phyloP scores from a whole-genome alignment of 1,284 basidiomycete genomes.

The Cryptococcus floricola region DNA sequence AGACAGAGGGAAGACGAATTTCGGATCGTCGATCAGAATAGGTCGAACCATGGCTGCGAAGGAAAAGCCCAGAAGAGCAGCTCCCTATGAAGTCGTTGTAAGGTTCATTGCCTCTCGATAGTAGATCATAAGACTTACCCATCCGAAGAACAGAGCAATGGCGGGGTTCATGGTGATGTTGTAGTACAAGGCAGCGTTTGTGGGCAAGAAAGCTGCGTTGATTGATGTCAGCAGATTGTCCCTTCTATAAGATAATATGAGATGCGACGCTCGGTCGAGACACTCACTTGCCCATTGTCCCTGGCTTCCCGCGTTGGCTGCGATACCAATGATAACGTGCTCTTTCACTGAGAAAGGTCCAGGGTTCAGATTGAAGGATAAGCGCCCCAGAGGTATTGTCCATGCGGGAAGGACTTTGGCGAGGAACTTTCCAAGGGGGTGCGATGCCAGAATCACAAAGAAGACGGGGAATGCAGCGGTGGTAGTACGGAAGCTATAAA shows the following conservation, averaged over 20 bases:
- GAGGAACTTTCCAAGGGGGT: slow-evolving; percentile 65
- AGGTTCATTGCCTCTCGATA: too few species aligned
- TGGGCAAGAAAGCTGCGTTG: slow-evolving; percentile 8
- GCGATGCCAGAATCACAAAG: slow-evolving; percentile 19
- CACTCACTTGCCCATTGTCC: slow-evolving; percentile 14
- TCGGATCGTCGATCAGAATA: slow-evolving; percentile 17
- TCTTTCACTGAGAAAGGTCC: slow-evolving; percentile 85
- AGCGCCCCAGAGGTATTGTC: slow-evolving; percentile 58
- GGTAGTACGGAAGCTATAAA: slow-evolving; percentile 16
- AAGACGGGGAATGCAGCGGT: slow-evolving; percentile 18
- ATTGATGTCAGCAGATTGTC: background rate
- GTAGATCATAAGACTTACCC: slow-evolving; percentile 6
- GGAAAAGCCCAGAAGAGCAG: slow-evolving; percentile 13
- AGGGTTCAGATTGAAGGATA: slow-evolving; percentile 79
- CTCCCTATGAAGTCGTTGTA: slow-evolving; percentile 2
- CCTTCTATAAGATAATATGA: background rate
- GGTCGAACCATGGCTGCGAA: slow-evolving; percentile 20
- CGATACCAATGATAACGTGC: slow-evolving; percentile 84
- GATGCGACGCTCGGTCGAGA: too few species aligned
- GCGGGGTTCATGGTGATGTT: slow-evolving; percentile 20
- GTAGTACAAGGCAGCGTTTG: slow-evolving; percentile 20
- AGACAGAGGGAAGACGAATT: slow-evolving; percentile 18
- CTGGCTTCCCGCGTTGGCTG: slow-evolving; percentile 62
- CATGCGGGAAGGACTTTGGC: slow-evolving; percentile 75
- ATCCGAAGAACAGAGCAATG: slow-evolving; percentile 20